Conservation (phyloP, 768 basidiomycete species). For the Flagelloscypha sp. region DNA sequence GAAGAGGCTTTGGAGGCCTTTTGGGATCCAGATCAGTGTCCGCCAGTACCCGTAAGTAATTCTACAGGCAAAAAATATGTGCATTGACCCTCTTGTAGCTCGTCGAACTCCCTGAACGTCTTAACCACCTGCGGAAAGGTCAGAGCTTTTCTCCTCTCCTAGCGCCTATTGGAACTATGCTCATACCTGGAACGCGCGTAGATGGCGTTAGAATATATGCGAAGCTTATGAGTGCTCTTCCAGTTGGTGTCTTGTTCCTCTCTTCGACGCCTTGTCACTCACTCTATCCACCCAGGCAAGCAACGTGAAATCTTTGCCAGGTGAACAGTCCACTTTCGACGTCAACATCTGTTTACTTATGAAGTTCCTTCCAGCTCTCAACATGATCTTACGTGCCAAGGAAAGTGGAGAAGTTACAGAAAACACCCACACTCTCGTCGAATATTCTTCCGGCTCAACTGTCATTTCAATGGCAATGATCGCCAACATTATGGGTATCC, state of each 20-base stretch:
- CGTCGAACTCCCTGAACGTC: conserved; percentile 15
- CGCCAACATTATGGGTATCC: conserved; percentile 14
- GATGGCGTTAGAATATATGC: conserved; percentile 17
- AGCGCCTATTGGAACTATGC: neutral
- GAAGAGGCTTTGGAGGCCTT: conserved; percentile 13
- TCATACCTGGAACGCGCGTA: neutral
- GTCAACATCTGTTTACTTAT: neutral
- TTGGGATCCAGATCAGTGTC: conserved; percentile 15
- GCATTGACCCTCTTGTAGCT: conserved; percentile 7
- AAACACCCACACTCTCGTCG: conserved; percentile 17
- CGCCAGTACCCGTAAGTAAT: conserved; percentile 13
- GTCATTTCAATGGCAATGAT: conserved; percentile 17
- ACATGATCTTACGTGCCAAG: conserved; percentile 16
- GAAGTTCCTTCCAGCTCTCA: conserved; percentile 11
- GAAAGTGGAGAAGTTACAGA: conserved; percentile 13
- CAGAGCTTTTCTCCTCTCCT: too few species aligned
- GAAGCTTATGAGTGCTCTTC: conserved; percentile 15
- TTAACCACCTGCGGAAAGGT: conserved; percentile 15
- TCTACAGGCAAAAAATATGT: neutral
- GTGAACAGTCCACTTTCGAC: conserved; percentile 4
- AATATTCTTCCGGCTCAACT: conserved; percentile 19
- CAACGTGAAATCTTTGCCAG: conserved; percentile 17
- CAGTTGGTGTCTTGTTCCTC: too few species aligned
- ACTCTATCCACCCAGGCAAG: too few species aligned
- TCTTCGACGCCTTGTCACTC: too few species aligned